Conservation (phyloP, 106 monocot species). For the Allium fistulosum region DNA sequence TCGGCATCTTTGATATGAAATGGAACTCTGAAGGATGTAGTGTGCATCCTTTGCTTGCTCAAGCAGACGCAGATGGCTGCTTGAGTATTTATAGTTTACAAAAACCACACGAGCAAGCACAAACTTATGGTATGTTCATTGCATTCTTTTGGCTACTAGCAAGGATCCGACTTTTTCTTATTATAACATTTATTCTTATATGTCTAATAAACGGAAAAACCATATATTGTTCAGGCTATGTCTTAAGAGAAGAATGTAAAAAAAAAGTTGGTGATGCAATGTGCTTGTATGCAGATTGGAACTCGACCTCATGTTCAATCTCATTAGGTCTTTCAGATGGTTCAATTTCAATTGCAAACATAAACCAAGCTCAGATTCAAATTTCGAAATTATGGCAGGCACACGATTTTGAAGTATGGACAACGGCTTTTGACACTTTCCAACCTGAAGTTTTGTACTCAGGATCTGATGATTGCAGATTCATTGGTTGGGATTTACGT, state of each 20-base stretch:
- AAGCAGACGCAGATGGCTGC: constrained; percentile 68
- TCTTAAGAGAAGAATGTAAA: constrained; percentile 31
- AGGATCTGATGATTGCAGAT: constrained; percentile 79
- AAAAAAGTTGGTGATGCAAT: constrained; percentile 60
- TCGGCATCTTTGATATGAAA: constrained; percentile 61
- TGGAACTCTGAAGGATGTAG: constrained; percentile 28
- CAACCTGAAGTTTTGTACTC: constrained; percentile 61
- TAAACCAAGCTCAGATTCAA: constrained; percentile 44
- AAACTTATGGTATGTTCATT: constrained; percentile 5
- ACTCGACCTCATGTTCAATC: constrained; percentile 20
- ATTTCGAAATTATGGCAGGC: constrained; percentile 52
- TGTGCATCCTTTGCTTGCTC: constrained; percentile 48
- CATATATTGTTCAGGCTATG: constrained; percentile 15
- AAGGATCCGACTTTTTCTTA: no score
- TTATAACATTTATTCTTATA: no score
- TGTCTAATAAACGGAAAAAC: no score
- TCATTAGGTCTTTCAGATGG: constrained; percentile 79
- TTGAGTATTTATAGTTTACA: constrained; percentile 38
- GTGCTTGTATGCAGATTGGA: constrained; percentile 90
- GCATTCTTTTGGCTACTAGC: no score
- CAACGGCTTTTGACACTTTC: constrained; percentile 39
- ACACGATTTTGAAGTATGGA: constrained; percentile 84
- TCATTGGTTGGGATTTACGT: constrained; percentile 88
- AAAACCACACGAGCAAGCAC: neutral
- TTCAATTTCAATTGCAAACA: constrained; percentile 36